Evolutionary conservation across 225 moss, liverwort and hornwort species (phyloP).

Genomic region (Pseudisothecium myosuroides): DNA sequence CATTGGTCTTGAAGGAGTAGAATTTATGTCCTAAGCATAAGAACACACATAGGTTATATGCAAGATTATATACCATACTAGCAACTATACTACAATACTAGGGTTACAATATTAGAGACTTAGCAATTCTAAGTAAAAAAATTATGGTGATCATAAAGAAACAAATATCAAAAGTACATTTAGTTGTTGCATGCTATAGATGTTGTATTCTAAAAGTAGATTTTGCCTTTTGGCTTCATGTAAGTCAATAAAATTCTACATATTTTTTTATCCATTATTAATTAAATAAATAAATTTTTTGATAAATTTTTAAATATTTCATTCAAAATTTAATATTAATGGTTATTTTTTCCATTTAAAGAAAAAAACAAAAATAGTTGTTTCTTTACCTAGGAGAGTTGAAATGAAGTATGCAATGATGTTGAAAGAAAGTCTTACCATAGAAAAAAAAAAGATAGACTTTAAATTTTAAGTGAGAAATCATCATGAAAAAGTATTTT

Average conservation of each 20-base stretch:
- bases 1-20: background rate
- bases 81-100: background rate
- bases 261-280: background rate
- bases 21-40: background rate
- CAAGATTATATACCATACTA: background rate
- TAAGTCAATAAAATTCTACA: background rate
- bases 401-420: background rate
- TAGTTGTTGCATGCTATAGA: background rate
- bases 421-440: background rate
- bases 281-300: background rate
- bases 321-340: background rate
- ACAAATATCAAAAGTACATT: background rate
- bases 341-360: fast-evolving
- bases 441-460: background rate
- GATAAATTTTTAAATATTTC: background rate
- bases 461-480: background rate
- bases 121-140: background rate
- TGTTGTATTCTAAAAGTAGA: background rate
- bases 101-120: background rate
- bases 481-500: background rate
- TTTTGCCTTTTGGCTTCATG: background rate
- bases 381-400: background rate
- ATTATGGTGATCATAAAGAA: fast-evolving
- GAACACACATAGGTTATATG: background rate
- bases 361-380: background rate